Conservation (phyloP, 192 early-diverging fungal genomes). For the Gryganskiella cystojenkinii region DNA sequence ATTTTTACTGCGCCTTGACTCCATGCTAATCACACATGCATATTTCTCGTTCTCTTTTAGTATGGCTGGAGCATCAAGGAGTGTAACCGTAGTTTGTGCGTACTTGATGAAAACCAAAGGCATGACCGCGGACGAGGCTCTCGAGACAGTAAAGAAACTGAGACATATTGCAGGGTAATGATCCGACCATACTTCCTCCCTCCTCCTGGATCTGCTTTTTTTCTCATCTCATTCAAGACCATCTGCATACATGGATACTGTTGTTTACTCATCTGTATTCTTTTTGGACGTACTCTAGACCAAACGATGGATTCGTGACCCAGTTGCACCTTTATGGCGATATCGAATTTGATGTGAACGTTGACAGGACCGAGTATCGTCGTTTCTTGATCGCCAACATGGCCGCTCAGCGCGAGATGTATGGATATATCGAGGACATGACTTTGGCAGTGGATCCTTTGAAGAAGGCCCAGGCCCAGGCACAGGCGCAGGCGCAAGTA, state of each 20-base stretch:
- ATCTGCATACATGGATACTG: too few species aligned
- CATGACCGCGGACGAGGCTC: slow-evolving; percentile 59
- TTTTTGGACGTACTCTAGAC: too few species aligned
- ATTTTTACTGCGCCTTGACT: background rate
- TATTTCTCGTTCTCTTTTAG: background rate
- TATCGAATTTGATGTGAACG: slow-evolving; percentile 67
- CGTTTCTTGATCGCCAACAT: slow-evolving; percentile 71
- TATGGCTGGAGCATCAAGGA: slow-evolving; percentile 71
- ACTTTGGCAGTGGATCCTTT: slow-evolving; percentile 65
- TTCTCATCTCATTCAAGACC: too few species aligned
- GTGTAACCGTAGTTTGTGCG: slow-evolving; percentile 70
- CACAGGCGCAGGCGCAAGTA: slow-evolving; percentile 5
- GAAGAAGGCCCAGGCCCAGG: slow-evolving; percentile 19
- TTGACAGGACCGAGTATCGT: slow-evolving; percentile 66
- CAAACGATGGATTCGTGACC: slow-evolving; percentile 72
- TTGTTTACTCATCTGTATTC: background rate
- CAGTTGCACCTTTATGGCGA: slow-evolving; percentile 72
- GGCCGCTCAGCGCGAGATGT: slow-evolving; percentile 66
- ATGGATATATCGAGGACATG: slow-evolving; percentile 67
- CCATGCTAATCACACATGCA: background rate
- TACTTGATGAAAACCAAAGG: slow-evolving; percentile 72
- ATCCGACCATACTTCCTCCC: background rate
- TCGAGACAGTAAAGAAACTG: slow-evolving; percentile 49
- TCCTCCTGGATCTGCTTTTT: too few species aligned
- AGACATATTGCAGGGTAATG: slow-evolving; percentile 59